These are phyloP conservation scores for Entomortierella beljakovae DNA, from an alignment of 192 early-diverging fungal genomes.

Conservation along the genomic window DNA sequence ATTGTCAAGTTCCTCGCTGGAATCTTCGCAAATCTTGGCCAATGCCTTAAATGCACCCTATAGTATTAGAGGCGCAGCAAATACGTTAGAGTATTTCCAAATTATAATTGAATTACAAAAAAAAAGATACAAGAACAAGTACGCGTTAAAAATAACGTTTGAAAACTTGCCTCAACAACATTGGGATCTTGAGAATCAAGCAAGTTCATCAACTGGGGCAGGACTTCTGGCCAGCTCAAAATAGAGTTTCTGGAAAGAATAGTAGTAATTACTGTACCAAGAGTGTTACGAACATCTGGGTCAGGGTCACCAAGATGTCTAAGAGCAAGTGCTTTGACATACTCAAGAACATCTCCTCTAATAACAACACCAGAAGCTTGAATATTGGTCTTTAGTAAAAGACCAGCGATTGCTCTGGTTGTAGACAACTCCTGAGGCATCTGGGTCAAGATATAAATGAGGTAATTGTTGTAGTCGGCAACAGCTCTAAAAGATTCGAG, in stretches of 20 bases:
- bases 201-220: conserved; percentile 81
- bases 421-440: conserved; percentile 73
- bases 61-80: conserved; percentile 7
- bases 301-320: conserved; percentile 75
- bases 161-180: conserved; percentile 77
- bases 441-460: conserved; percentile 86
- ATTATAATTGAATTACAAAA: background rate
- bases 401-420: conserved; percentile 87
- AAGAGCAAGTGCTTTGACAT: conserved; percentile 68
- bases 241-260: conserved; percentile 79
- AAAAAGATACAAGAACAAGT: background rate
- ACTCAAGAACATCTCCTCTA: conserved; percentile 70
- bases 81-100: background rate
- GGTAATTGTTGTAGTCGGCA: conserved; percentile 92
- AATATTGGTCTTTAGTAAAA: conserved; percentile 85
- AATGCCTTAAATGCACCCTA: conserved; percentile 89
- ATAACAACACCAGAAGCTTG: conserved; percentile 64
- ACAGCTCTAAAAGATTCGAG: conserved; percentile 81
- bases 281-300: conserved; percentile 78
- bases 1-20: conserved; percentile 80
- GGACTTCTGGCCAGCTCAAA: conserved; percentile 84
- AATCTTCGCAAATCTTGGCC: conserved; percentile 97
- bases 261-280: conserved; percentile 91
- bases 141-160: background rate
- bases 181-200: conserved; percentile 77